Conservation (phyloP, 192 early-diverging fungal species). For the Chytriomyces sp. region DNA sequence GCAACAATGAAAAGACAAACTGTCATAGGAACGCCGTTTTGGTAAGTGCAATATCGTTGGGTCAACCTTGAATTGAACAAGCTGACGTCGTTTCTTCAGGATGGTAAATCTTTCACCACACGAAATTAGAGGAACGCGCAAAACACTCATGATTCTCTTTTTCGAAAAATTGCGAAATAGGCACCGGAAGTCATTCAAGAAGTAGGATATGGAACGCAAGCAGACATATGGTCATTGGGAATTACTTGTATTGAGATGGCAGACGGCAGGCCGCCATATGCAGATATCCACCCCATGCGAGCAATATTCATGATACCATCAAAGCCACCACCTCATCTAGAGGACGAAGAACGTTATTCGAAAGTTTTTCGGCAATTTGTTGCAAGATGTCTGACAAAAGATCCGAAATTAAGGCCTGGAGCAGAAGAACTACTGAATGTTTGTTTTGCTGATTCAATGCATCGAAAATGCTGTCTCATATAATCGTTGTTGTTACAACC, state of each 20-base stretch:
- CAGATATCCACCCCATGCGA: constrained; percentile 67
- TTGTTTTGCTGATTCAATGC: neutral
- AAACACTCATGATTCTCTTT: neutral
- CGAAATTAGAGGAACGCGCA: neutral
- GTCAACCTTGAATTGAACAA: constrained; percentile 6
- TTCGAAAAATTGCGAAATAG: constrained; percentile 21
- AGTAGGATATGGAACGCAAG: constrained; percentile 63
- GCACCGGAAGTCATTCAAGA: constrained; percentile 74
- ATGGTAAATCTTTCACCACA: constrained; percentile 4
- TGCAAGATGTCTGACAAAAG: constrained; percentile 61
- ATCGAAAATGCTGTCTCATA: too few relatives aligned
- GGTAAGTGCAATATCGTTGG: constrained; percentile 46
- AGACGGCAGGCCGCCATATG: constrained; percentile 64
- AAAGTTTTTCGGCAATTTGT: constrained; percentile 58
- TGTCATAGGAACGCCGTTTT: constrained; percentile 69
- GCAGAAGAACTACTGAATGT: constrained; percentile 57
- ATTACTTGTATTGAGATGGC: constrained; percentile 73
- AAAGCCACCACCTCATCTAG: constrained; percentile 63
- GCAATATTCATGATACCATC: constrained; percentile 71
- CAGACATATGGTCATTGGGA: constrained; percentile 68
- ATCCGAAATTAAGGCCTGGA: constrained; percentile 54
- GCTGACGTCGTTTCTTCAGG: constrained; percentile 2
- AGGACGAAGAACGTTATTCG: constrained; percentile 52
- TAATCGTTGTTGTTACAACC: too few relatives aligned
- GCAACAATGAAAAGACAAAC: constrained; percentile 57